A percentile compares a stretch with the other conserved stretches of the same genome.
phyloP scores from a whole-genome alignment of 2,329 filamentous ascomycete genomes.

The Fusarium staphyleae region DNA sequence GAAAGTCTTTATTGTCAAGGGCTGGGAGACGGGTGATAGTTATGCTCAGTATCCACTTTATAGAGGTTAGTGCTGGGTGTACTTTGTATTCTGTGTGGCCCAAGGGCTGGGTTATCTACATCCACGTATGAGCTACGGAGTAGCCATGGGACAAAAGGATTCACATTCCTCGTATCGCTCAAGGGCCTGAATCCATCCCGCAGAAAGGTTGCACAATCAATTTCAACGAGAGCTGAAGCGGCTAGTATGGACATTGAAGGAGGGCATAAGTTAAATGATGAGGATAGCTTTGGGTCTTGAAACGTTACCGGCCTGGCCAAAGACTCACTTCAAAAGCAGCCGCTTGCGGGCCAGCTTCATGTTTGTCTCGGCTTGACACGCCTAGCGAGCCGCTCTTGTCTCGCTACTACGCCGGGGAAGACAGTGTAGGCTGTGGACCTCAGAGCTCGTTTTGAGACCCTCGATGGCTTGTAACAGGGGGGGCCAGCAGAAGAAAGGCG shows the following conservation, averaged over 20 bases:
- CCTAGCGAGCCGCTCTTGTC: conserved; percentile 19
- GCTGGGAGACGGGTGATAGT: no score
- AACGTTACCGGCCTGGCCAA: conserved; percentile 15
- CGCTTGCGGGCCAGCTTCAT: conserved; percentile 13
- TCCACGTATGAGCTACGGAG: conserved; percentile 18
- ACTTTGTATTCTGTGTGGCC: no score
- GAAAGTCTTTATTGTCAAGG: no score
- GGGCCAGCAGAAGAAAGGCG: conserved; percentile 15
- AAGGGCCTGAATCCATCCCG: conserved; percentile 1
- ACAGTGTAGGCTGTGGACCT: conserved; percentile 20
- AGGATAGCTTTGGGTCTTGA: conserved; percentile 14
- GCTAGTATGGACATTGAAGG: conserved; percentile 18
- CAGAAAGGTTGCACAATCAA: conserved; percentile 7
- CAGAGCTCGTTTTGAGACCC: conserved; percentile 5
- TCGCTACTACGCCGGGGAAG: conserved; percentile 17
- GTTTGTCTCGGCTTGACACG: conserved; percentile 34
- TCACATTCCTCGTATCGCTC: conserved; percentile 21
- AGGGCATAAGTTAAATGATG: conserved; percentile 20
- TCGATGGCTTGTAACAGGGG: conserved; percentile 16
- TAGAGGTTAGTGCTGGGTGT: no score
- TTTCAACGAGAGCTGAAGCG: neutral
- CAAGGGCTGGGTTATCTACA: no score
- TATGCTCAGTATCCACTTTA: no score
- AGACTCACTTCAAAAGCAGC: neutral
- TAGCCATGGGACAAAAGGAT: conserved; percentile 8